phyloP scores from a whole-genome alignment of 2,329 filamentous ascomycete genomes.

The Setomelanomma holmii region DNA sequence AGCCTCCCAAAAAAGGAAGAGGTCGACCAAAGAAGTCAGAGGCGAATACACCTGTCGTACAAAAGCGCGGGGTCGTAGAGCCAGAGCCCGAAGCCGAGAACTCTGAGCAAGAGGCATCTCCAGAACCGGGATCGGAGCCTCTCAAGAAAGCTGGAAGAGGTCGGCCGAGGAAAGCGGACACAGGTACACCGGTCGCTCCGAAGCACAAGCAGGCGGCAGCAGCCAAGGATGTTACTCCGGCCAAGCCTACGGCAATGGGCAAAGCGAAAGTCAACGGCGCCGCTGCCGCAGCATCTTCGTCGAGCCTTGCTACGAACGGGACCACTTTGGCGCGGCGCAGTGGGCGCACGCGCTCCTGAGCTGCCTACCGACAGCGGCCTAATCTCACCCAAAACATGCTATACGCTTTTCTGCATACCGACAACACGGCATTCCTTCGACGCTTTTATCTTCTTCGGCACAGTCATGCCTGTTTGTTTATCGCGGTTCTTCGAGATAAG shows the following conservation, averaged over 20 bases:
- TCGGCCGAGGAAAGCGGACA: conserved; percentile 8
- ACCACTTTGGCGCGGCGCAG: conserved; percentile 26
- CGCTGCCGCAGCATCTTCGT: conserved; percentile 8
- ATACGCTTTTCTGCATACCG: background rate
- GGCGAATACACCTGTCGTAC: background rate
- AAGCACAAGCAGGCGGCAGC: conserved; percentile 25
- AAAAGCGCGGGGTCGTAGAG: conserved; percentile 37
- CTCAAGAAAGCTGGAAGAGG: conserved; percentile 17
- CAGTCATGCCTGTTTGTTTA: background rate
- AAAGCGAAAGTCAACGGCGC: conserved; percentile 25
- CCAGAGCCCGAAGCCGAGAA: conserved; percentile 19
- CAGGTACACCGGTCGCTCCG: background rate
- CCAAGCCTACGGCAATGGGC: conserved; percentile 22
- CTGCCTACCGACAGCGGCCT: background rate
- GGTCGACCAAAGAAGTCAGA: conserved; percentile 16
- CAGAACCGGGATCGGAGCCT: conserved; percentile 17
- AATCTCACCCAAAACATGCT: too few species aligned
- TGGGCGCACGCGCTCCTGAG: conserved; percentile 12
- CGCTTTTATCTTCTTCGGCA: background rate
- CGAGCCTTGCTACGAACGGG: conserved; percentile 24
- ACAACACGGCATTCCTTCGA: background rate
- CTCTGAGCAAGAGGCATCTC: conserved; percentile 19
- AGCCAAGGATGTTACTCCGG: conserved; percentile 17
- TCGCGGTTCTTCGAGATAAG: too few species aligned
- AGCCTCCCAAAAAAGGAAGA: conserved; percentile 20